Percentiles rank a stretch among this genome's conserved stretches.
Evolutionary conservation across 257 asterid genomes (phyloP).

Genomic region (Solanum lycopersicoides): DNA sequence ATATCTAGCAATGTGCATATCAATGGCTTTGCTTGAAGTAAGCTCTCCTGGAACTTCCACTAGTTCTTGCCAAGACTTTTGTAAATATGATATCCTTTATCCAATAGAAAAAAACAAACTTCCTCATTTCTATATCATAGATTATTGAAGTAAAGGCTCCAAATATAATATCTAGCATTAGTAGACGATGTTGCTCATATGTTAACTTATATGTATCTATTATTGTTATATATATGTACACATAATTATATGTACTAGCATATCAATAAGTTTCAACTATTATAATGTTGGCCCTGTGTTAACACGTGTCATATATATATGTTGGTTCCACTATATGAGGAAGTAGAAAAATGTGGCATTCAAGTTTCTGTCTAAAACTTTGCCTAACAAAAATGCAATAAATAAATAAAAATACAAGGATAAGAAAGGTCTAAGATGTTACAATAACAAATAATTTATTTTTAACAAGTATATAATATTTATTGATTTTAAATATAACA

Average conservation of each 20-base stretch:
- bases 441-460: no score
- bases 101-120: no score
- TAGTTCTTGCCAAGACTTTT: not conserved
- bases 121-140: not conserved
- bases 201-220: not conserved
- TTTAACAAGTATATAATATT: not conserved
- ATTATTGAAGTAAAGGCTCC: not conserved
- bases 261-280: not conserved
- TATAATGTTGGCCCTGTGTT: not conserved
- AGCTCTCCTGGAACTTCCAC: not conserved
- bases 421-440: not conserved
- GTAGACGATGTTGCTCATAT: not conserved
- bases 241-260: not conserved
- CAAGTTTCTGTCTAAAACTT: not conserved
- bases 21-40: not conserved
- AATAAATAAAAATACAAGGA: no score
- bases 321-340: not conserved
- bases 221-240: not conserved
- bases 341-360: not conserved
- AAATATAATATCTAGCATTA: not conserved
- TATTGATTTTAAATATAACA: no score
- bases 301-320: not conserved
- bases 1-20: not conserved
- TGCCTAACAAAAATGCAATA: not conserved
- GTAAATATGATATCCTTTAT: not conserved